These are phyloP conservation scores for Eucalyptus leucophloia DNA, from an alignment of 345 rosid genomes.

Conservation along the genomic window DNA sequence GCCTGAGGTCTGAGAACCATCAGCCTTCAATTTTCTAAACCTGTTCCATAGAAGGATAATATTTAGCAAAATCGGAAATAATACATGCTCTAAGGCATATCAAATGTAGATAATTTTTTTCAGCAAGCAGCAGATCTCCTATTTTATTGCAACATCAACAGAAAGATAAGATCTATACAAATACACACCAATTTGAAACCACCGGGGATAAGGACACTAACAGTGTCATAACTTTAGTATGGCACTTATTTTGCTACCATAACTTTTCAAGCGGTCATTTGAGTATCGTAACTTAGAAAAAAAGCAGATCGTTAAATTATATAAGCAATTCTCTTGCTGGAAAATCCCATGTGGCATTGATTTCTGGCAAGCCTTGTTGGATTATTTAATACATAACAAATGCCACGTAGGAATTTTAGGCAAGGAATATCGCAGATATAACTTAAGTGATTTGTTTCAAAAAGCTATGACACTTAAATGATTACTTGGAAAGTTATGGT, in stretches of 20 bases:
- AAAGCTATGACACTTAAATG: neutral
- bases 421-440: neutral
- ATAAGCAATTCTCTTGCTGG: neutral
- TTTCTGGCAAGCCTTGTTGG: neutral
- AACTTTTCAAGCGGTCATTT: neutral
- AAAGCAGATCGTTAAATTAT: neutral
- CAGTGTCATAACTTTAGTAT: neutral
- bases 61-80: neutral
- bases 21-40: conserved; percentile 42
- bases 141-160: neutral
- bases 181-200: neutral
- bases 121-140: neutral
- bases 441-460: neutral
- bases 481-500: neutral
- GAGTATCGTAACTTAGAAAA: neutral
- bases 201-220: neutral
- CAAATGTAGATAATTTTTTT: neutral
- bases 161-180: neutral
- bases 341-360: neutral
- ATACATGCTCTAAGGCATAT: neutral
- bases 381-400: neutral
- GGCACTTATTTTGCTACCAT: neutral
- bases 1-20: conserved; percentile 31
- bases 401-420: neutral
- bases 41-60: conserved; percentile 16